Base-by-base conservation (phyloP, 768 basidiomycete species). In the Phlebiopsis flavidoalba region DNA sequence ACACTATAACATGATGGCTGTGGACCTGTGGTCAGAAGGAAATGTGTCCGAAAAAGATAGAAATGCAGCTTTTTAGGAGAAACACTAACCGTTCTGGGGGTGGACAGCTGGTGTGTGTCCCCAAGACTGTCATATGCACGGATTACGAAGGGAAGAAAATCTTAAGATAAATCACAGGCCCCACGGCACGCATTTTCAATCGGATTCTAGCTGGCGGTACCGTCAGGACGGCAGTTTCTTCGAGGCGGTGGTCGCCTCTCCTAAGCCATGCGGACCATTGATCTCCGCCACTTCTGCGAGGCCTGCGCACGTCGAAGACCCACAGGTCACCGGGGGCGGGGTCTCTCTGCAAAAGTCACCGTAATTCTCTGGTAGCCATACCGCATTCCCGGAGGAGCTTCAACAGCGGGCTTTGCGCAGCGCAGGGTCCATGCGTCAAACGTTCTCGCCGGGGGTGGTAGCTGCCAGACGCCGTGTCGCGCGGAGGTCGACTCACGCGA, bases 371-470 rank as follows among this genome's bases (percentile, higher is more conserved):
- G 81, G 73, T 94, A 94, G 26, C 80, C 82, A 68, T 90, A 94
- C 45, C 91, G 82, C 64, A n/a, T n/a, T 81, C 69, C 70, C 91
- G 78, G 35, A 94, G 75, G 35, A 94, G 76, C 72, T 78, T 82
- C 62, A 93, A 78, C 49, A 93, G 80, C 31, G 91, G 89, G 63
- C n/a, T n/a, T 93, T 93, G 45, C 91, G 83, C 60, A 94, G 75
- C 37, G 88, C 90, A 10, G 91, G 91, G 67, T 94, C 91, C 91
- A 94, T 93, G 68, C 91, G 86, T 53, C n/a, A n/a, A n/a, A 93
- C 91, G 59, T 73, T 86, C 71, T 93, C 92, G 56, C 91, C 92
- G 0, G 91, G n/a, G 92, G 62, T 83, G 83, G 67, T 93, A 93
- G 70, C 87, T 86, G n/a, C 24, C 91, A 91, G 15, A 94, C 89